Conservation (phyloP, 495 filamentous ascomycete genomes). For the Darksidea phi region DNA sequence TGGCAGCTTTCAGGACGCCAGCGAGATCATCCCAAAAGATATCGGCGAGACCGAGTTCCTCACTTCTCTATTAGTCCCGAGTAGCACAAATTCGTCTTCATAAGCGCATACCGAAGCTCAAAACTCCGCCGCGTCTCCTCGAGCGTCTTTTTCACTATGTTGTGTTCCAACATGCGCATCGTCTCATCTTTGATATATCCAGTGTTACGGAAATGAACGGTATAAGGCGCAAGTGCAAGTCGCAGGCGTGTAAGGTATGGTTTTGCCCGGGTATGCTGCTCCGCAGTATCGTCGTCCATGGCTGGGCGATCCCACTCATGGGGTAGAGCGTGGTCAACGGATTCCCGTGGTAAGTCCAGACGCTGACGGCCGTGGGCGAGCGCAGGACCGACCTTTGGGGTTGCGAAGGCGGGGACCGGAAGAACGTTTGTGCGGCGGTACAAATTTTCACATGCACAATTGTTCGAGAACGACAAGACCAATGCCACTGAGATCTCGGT, state of each 20-base stretch:
- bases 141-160: conserved; percentile 39
- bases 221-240: conserved; percentile 40
- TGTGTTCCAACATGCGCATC: conserved; percentile 40
- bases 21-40: conserved; percentile 42
- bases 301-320: not conserved
- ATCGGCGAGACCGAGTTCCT: conserved; percentile 36
- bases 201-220: conserved; percentile 40
- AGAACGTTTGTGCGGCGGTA: not conserved
- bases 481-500: too few species aligned
- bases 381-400: not conserved
- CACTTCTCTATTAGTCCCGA: conserved; percentile 13
- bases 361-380: not conserved
- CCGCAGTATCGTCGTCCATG: conserved; percentile 8
- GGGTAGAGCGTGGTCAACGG: not conserved
- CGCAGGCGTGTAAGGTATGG: conserved; percentile 35
- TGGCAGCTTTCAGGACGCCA: conserved; percentile 39
- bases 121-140: conserved; percentile 31
- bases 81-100: not conserved
- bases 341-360: too few species aligned
- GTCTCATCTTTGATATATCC: conserved; percentile 40
- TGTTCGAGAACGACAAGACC: too few species aligned
- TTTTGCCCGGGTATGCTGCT: conserved; percentile 4
- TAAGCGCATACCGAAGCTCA: conserved; percentile 25
- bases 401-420: not conserved
- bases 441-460: too few species aligned